Conservation (phyloP, 768 basidiomycete genomes). For the Calocybe cyanea region DNA sequence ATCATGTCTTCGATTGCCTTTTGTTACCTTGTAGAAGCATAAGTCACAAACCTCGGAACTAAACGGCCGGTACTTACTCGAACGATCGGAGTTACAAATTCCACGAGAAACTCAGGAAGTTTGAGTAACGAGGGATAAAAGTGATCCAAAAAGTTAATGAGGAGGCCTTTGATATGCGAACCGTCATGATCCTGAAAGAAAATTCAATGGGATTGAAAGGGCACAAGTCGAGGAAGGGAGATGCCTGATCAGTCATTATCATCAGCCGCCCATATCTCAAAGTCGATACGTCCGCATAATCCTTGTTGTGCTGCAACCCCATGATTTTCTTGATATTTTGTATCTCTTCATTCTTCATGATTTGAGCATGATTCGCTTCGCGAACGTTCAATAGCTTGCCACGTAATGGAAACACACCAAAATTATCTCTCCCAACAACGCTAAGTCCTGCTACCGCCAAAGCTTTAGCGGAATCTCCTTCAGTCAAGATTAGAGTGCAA, state of each 20-base stretch:
- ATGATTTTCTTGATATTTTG: conserved; percentile 98
- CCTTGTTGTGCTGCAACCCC: conserved; percentile 92
- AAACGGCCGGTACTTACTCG: conserved; percentile 49
- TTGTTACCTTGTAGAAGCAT: conserved; percentile 51
- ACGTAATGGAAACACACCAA: conserved; percentile 95
- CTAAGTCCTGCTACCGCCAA: conserved; percentile 92
- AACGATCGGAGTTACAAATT: conserved; percentile 98
- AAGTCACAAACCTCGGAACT: neutral
- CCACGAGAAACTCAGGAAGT: conserved; percentile 88
- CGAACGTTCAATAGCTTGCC: conserved; percentile 97
- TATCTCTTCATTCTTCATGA: conserved; percentile 98
- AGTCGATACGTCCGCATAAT: conserved; percentile 62
- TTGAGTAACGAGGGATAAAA: conserved; percentile 94
- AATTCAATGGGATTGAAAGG: neutral
- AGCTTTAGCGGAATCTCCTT: conserved; percentile 98
- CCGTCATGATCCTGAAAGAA: conserved; percentile 90
- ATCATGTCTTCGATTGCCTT: conserved; percentile 72
- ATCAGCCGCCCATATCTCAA: conserved; percentile 93
- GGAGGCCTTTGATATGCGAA: conserved; percentile 99
- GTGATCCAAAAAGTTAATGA: conserved; percentile 97
- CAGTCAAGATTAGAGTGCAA: conserved; percentile 95
- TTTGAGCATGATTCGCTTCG: conserved; percentile 92
- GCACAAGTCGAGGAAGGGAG: conserved; percentile 15
- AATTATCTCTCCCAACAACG: conserved; percentile 94
- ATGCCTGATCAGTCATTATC: conserved; percentile 99